These are phyloP conservation scores for Cicer chorassanicum DNA, from an alignment of 306 rosid genomes.

Conservation along the genomic window DNA sequence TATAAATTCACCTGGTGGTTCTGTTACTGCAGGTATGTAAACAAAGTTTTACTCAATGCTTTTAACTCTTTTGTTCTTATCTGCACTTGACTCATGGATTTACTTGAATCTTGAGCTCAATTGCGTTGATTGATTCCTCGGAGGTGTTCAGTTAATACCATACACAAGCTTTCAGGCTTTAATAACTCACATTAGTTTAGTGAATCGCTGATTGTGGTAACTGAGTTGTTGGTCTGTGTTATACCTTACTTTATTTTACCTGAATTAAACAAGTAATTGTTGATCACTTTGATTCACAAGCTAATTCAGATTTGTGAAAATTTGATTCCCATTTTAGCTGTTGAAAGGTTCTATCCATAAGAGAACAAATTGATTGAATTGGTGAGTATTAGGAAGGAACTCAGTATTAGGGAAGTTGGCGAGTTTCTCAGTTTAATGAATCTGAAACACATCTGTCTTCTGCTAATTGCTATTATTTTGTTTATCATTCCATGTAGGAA, in stretches of 20 bases:
- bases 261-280: neutral
- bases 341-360: neutral
- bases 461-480: slow-evolving; percentile 43
- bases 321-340: neutral
- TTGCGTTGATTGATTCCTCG: slow-evolving; percentile 23
- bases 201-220: slow-evolving; percentile 36
- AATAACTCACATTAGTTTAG: neutral
- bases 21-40: slow-evolving; percentile 85
- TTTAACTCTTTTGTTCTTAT: slow-evolving; percentile 16
- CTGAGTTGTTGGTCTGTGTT: slow-evolving; percentile 10
- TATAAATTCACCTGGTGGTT: slow-evolving; percentile 97
- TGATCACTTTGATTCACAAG: slow-evolving; percentile 23
- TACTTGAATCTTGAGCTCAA: slow-evolving; percentile 18
- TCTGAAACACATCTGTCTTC: slow-evolving; percentile 22
- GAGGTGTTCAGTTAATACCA: neutral
- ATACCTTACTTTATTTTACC: slow-evolving; percentile 1
- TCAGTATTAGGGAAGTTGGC: neutral
- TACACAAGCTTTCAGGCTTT: neutral
- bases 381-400: slow-evolving; percentile 19
- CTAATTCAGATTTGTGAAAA: slow-evolving; percentile 24
- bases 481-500: slow-evolving; percentile 58
- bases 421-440: slow-evolving; percentile 9
- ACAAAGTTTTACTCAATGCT: slow-evolving; percentile 2
- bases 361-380: slow-evolving; percentile 23
- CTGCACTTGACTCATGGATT: neutral